A percentile compares a stretch with the other conserved stretches of the same genome.
Evolutionary conservation across 2,329 filamentous ascomycete genomes (phyloP).

Genomic region (Trichoderma hamatum): DNA sequence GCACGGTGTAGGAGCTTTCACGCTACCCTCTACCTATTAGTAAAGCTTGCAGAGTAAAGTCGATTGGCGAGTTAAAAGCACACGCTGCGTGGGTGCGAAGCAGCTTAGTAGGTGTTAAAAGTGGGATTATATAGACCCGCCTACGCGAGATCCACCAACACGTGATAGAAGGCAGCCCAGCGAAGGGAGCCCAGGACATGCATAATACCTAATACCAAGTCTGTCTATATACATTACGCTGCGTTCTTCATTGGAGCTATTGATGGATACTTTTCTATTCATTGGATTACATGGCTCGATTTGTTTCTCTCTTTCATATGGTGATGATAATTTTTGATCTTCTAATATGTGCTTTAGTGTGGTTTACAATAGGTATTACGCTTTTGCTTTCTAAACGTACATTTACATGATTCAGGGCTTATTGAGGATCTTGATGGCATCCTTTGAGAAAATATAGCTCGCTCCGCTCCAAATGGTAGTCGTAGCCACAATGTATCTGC

Average conservation of each 20-base stretch:
- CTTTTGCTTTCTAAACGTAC: not conserved
- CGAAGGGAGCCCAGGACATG: not conserved
- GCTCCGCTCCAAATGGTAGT: conserved; percentile 94
- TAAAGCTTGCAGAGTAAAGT: not conserved
- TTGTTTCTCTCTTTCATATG: not conserved
- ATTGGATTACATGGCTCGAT: not conserved
- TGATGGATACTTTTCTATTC: not conserved
- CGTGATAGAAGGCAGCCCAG: not conserved
- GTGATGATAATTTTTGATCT: not conserved
- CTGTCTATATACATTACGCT: not conserved
- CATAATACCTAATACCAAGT: not conserved
- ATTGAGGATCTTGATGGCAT: conserved; percentile 77
- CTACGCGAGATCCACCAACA: not conserved
- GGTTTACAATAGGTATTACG: not conserved
- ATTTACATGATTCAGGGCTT: conserved; percentile 21
- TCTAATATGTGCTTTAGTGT: not conserved
- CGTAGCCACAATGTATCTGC: not conserved
- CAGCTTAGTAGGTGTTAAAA: not conserved
- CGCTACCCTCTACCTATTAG: not conserved
- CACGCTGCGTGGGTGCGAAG: not conserved
- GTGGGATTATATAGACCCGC: not conserved
- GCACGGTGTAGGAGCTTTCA: conserved; percentile 3
- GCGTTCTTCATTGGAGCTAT: not conserved
- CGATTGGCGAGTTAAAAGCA: not conserved
- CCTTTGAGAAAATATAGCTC: conserved; percentile 88